Evolutionary conservation across 2,329 filamentous ascomycete genomes (phyloP).

Genomic region (Bretziella fagacearum): DNA sequence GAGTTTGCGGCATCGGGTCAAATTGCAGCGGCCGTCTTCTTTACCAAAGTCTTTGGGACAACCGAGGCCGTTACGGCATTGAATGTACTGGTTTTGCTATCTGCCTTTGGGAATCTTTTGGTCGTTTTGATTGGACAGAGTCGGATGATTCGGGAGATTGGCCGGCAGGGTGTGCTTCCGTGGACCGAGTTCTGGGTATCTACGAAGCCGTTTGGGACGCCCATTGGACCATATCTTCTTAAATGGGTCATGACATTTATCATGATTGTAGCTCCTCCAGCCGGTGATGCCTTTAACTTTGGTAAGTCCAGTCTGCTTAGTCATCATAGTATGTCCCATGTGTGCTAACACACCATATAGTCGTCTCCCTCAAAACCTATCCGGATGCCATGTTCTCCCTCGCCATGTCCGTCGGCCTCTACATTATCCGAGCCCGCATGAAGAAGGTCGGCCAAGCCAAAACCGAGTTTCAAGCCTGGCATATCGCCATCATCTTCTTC

Average conservation of each 20-base stretch:
- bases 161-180: constrained; percentile 42
- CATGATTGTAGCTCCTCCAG: constrained; percentile 43
- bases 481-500: constrained; percentile 39
- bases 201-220: constrained; percentile 46
- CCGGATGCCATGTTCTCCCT: constrained; percentile 41
- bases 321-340: not conserved
- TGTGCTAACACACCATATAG: constrained; percentile 20
- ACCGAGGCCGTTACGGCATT: constrained; percentile 32
- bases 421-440: constrained; percentile 38
- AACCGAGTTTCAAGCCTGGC: constrained; percentile 42
- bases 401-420: constrained; percentile 38
- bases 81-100: constrained; percentile 39
- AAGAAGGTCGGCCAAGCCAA: constrained; percentile 30
- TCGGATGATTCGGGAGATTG: constrained; percentile 42
- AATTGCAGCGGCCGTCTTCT: constrained; percentile 41
- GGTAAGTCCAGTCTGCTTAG: constrained; percentile 21
- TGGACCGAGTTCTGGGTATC: constrained; percentile 45
- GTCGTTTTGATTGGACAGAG: constrained; percentile 38
- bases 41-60: constrained; percentile 38
- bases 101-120: constrained; percentile 41
- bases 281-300: constrained; percentile 49
- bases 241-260: constrained; percentile 41
- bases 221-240: constrained; percentile 39
- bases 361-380: constrained; percentile 42
- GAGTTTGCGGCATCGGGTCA: constrained; percentile 36